These are phyloP conservation scores for Solanum pinnatisectum DNA, from an alignment of 257 asterid genomes.

Conservation along the genomic window DNA sequence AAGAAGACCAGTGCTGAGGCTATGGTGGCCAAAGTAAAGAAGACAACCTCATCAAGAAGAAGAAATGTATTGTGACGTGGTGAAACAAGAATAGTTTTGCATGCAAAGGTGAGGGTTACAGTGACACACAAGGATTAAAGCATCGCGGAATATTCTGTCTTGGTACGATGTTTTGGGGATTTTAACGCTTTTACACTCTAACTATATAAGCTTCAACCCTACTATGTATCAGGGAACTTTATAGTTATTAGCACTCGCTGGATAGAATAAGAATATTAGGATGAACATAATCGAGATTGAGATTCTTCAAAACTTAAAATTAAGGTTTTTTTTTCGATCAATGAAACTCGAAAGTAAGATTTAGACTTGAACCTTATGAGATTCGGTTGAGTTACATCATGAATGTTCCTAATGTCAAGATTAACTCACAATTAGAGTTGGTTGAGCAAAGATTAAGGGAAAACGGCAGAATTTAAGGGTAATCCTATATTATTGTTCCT, in stretches of 20 bases:
- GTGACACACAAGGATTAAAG: not conserved
- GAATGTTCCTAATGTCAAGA: not conserved
- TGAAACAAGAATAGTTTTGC: not conserved
- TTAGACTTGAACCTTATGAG: not conserved
- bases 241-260: not conserved
- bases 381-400: not conserved
- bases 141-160: not conserved
- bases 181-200: not conserved
- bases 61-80: not conserved
- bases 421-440: not conserved
- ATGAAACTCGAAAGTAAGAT: not conserved
- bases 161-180: not conserved
- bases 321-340: not conserved
- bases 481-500: not conserved
- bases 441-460: not conserved
- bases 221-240: not conserved
- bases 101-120: not conserved
- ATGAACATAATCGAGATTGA: not conserved
- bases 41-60: not conserved
- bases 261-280: not conserved
- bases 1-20: not conserved
- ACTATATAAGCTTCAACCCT: not conserved
- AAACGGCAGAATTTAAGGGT: not conserved
- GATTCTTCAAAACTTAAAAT: not conserved
- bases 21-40: not conserved